Conservation (phyloP, 2,329 filamentous ascomycete species). For the Aulographum hederae region DNA sequence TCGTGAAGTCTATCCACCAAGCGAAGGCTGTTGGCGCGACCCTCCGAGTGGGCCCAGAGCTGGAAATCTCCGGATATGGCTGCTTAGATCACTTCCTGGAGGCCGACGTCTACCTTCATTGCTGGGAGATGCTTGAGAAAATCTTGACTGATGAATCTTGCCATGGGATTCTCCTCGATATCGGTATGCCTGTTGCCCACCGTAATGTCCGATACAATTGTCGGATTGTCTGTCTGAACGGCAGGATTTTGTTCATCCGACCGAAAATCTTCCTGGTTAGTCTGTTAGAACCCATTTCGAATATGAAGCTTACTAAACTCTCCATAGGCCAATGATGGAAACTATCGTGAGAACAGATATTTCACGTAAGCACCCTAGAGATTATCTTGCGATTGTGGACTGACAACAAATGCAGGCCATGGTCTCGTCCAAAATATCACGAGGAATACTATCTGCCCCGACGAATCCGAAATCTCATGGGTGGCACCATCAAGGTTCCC, state of each 20-base stretch:
- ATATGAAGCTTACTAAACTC: no score
- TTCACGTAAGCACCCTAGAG: no score
- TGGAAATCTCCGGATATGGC: conserved; percentile 38
- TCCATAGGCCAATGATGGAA: no score
- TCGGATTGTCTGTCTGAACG: conserved; percentile 22
- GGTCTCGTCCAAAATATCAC: conserved; percentile 36
- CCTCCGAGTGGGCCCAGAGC: conserved; percentile 38
- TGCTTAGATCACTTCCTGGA: conserved; percentile 45
- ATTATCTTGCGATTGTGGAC: no score
- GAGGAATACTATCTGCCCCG: conserved; percentile 48
- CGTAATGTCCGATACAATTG: conserved; percentile 33
- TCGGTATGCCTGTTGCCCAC: conserved; percentile 4
- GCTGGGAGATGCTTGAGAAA: conserved; percentile 31
- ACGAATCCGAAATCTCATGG: conserved; percentile 34
- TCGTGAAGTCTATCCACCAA: conserved; percentile 40
- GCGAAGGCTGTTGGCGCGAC: conserved; percentile 45
- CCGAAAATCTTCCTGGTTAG: conserved; percentile 57
- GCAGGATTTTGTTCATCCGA: conserved; percentile 44
- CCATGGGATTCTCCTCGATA: conserved; percentile 34
- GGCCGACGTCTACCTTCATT: conserved; percentile 19
- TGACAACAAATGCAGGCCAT: conserved; percentile 44
- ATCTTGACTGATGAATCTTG: conserved; percentile 42
- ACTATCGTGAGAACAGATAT: no score
- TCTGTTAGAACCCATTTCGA: no score
- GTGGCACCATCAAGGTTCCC: conserved; percentile 36